Evolutionary conservation across 306 rosid species (phyloP).

Genomic region (Pyrus bretschneideri): DNA sequence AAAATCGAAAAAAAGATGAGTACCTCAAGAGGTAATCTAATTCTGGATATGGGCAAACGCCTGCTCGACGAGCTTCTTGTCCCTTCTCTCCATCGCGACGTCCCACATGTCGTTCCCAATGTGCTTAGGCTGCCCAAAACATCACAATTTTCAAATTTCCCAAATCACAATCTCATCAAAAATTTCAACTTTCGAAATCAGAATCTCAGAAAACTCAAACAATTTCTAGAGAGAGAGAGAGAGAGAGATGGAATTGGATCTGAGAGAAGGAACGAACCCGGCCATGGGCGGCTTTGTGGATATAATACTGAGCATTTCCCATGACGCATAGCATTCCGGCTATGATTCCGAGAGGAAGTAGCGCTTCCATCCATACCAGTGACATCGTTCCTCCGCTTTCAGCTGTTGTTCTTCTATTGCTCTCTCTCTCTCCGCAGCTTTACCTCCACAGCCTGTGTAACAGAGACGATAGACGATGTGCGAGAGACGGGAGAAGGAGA

Average conservation of each 20-base stretch:
- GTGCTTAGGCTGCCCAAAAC: conserved; percentile 76
- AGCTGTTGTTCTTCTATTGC: background rate
- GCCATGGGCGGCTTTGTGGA: conserved; percentile 87
- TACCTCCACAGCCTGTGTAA: background rate
- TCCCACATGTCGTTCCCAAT: conserved; percentile 91
- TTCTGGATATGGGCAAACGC: conserved; percentile 30
- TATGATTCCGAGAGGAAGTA: conserved; percentile 77
- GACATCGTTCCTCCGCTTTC: conserved; percentile 28
- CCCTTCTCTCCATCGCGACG: conserved; percentile 94
- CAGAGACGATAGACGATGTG: background rate
- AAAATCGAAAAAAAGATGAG: background rate
- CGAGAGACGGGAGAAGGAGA: background rate
- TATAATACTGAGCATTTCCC: conserved; percentile 86
- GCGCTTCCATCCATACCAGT: conserved; percentile 64
- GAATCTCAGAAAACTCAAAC: background rate
- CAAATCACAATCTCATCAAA: background rate
- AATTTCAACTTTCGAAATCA: background rate
- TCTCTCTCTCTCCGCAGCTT: background rate
- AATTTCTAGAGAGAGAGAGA: background rate
- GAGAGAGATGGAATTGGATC: conserved; percentile 5
- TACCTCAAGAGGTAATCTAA: conserved; percentile 3
- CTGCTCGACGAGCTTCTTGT: conserved; percentile 69
- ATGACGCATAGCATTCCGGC: conserved; percentile 84
- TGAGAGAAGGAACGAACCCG: conserved; percentile 36
- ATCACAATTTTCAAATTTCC: background rate